A percentile compares a stretch with the other conserved stretches of the same genome.
Conservation (phyloP, 306 rosid genomes). For the Datisca glomerata region DNA sequence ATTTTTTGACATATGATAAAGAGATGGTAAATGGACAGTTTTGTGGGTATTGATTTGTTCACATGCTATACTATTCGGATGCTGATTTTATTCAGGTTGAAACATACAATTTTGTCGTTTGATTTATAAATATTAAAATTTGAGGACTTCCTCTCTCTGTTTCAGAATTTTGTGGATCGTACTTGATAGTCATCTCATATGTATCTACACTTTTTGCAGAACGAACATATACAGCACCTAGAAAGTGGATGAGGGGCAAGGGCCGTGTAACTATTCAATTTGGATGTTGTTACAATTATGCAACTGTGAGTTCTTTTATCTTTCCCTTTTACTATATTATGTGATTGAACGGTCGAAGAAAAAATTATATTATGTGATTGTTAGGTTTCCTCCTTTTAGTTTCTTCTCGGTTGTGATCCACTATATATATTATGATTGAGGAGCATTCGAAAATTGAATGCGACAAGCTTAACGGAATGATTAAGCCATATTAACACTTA, state of each 20-base stretch:
- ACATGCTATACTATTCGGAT: too few relatives aligned
- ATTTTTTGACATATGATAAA: too few relatives aligned
- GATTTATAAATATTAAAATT: too few relatives aligned
- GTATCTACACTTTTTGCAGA: slow-evolving; percentile 37
- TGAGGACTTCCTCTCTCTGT: too few relatives aligned
- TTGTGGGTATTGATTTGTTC: too few relatives aligned
- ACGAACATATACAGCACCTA: slow-evolving; percentile 77
- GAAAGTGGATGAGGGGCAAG: slow-evolving; percentile 96
- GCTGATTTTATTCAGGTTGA: too few relatives aligned
- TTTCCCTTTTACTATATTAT: background rate
- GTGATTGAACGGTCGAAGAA: too few relatives aligned
- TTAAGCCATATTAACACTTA: slow-evolving; percentile 2
- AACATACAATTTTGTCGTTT: too few relatives aligned
- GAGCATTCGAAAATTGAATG: background rate
- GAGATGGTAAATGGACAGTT: too few relatives aligned
- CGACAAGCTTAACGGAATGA: slow-evolving; percentile 6
- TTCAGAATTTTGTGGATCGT: too few relatives aligned
- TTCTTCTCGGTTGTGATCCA: background rate
- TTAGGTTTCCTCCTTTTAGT: background rate
- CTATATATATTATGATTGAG: slow-evolving; percentile 2
- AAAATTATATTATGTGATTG: too few relatives aligned
- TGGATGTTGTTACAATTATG: slow-evolving; percentile 96
- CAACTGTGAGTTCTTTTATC: slow-evolving; percentile 35
- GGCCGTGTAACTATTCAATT: slow-evolving; percentile 89
- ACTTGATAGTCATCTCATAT: too few relatives aligned